phyloP scores from a whole-genome alignment of 2,329 filamentous ascomycete species.

The Fonsecaea erecta region DNA sequence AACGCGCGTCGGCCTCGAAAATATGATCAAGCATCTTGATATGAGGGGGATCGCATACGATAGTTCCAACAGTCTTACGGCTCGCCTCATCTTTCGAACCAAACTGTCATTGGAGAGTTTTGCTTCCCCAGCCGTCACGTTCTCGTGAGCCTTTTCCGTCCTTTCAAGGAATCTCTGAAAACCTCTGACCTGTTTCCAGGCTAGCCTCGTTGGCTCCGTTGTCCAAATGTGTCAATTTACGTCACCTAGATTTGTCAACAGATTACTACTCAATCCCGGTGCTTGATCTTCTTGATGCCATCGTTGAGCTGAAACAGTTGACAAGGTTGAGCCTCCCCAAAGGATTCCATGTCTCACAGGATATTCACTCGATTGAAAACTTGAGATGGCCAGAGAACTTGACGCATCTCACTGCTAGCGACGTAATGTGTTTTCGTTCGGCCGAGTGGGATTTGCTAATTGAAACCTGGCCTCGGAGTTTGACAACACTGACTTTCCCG shows the following conservation, averaged over 20 bases:
- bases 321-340: constrained; percentile 52
- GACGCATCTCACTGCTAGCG: constrained; percentile 21
- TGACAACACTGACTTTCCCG: constrained; percentile 23
- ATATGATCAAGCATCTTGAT: constrained; percentile 57
- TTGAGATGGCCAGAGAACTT: constrained; percentile 29
- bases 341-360: neutral
- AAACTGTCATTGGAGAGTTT: constrained; percentile 60
- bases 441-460: constrained; percentile 22
- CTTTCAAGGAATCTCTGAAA: neutral
- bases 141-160: constrained; percentile 51
- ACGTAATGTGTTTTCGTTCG: constrained; percentile 6
- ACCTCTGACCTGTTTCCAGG: constrained; percentile 19
- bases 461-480: constrained; percentile 21
- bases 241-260: constrained; percentile 57
- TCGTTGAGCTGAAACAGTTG: constrained; percentile 54
- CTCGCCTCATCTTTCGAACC: constrained; percentile 60
- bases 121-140: constrained; percentile 62
- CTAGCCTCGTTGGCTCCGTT: constrained; percentile 62
- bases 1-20: constrained; percentile 44
- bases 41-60: constrained; percentile 63
- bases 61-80: constrained; percentile 61
- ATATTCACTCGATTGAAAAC: constrained; percentile 5
- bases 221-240: constrained; percentile 59
- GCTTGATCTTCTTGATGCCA: constrained; percentile 55
- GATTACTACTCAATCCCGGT: constrained; percentile 58